These are phyloP conservation scores for Globomyces pollinis-pini DNA, from an alignment of 192 early-diverging fungal species.

Conservation along the genomic window DNA sequence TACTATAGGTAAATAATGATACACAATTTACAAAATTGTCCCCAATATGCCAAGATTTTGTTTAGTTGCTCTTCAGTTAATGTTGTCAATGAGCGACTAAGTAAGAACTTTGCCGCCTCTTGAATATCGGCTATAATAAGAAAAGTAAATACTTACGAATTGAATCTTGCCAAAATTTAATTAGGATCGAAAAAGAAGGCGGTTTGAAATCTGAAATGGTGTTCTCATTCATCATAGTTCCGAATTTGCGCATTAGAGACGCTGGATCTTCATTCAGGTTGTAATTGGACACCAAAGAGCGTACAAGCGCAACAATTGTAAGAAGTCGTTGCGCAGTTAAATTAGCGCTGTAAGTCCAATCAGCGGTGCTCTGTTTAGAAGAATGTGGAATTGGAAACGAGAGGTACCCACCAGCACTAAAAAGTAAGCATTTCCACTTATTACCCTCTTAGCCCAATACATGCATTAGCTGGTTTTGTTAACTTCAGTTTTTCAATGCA, in stretches of 20 bases:
- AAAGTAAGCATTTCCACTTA: neutral
- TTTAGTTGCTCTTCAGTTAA: conserved; percentile 42
- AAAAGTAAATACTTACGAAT: conserved; percentile 44
- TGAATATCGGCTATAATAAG: conserved; percentile 48
- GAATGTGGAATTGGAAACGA: conserved; percentile 1
- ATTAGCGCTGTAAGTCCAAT: conserved; percentile 9
- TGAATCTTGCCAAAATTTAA: conserved; percentile 81
- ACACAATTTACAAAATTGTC: conserved; percentile 45
- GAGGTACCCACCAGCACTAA: conserved; percentile 26
- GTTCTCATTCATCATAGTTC: conserved; percentile 33
- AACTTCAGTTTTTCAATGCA: conserved; percentile 17
- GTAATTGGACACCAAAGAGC: conserved; percentile 39
- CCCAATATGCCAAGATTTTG: conserved; percentile 61
- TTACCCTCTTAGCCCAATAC: conserved; percentile 43
- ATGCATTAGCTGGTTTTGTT: neutral
- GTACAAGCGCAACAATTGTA: conserved; percentile 50
- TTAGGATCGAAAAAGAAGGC: conserved; percentile 64
- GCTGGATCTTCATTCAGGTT: conserved; percentile 41
- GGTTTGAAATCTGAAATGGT: conserved; percentile 41
- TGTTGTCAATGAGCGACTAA: conserved; percentile 42
- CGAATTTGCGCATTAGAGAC: conserved; percentile 42
- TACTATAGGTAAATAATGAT: conserved; percentile 27
- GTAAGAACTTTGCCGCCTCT: conserved; percentile 51
- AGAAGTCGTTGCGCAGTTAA: conserved; percentile 55
- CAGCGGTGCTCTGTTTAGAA: neutral